Evolutionary conservation across 768 basidiomycete genomes (phyloP).

Genomic region (Favolaschia claudopus): DNA sequence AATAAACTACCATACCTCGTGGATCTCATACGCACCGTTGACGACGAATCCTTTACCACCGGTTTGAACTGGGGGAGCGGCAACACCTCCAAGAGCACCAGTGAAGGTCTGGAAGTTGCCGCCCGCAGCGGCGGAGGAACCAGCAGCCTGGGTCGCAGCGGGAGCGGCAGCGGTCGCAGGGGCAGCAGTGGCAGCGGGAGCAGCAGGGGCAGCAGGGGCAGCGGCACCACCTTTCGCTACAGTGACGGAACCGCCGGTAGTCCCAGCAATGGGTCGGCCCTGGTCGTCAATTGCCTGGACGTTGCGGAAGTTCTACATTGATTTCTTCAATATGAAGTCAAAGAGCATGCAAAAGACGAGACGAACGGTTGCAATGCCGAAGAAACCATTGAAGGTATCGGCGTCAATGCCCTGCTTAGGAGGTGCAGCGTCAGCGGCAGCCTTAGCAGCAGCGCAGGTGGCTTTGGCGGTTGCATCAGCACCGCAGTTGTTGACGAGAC

Average conservation of each 20-base stretch:
- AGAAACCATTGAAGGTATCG: slow-evolving; percentile 67
- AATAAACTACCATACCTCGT: no score
- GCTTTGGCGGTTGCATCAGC: slow-evolving; percentile 61
- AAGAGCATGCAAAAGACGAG: background rate
- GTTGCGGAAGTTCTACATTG: slow-evolving; percentile 49
- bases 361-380: slow-evolving; percentile 58
- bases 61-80: slow-evolving; percentile 51
- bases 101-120: slow-evolving; percentile 62
- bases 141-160: slow-evolving; percentile 26
- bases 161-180: slow-evolving; percentile 16
- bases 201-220: slow-evolving; percentile 27
- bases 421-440: slow-evolving; percentile 50
- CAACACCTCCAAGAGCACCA: slow-evolving; percentile 52
- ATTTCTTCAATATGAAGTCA: background rate
- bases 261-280: slow-evolving; percentile 29
- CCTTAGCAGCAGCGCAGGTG: slow-evolving; percentile 50
- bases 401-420: slow-evolving; percentile 61
- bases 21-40: slow-evolving; percentile 30
- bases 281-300: slow-evolving; percentile 36
- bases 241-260: slow-evolving; percentile 23
- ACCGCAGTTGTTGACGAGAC: slow-evolving; percentile 58
- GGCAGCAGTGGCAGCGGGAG: slow-evolving; percentile 28
- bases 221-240: slow-evolving; percentile 14
- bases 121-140: slow-evolving; percentile 27
- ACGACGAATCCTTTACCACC: slow-evolving; percentile 59